phyloP scores from a whole-genome alignment of 2,329 filamentous ascomycete genomes.

The Colletotrichum tamarilloi region DNA sequence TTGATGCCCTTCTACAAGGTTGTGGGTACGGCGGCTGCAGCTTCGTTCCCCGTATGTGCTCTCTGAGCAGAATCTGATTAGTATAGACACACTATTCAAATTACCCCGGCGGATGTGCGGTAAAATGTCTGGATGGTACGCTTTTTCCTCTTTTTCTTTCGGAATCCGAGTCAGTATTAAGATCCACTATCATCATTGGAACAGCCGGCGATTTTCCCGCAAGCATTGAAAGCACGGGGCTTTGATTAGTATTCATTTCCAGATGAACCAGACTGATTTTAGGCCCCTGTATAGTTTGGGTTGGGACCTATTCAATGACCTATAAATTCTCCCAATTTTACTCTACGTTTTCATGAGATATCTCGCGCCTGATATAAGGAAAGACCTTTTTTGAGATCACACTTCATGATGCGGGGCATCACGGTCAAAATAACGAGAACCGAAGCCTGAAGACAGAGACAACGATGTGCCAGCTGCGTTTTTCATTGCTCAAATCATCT shows the following conservation, averaged over 20 bases:
- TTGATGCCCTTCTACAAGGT: not conserved
- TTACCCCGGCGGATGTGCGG: not conserved
- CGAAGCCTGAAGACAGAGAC: no score
- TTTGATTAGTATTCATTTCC: not conserved
- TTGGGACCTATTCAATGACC: no score
- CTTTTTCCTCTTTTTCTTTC: not conserved
- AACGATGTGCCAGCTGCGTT: no score
- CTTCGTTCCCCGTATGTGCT: not conserved
- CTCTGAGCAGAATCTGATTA: not conserved
- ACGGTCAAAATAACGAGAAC: no score
- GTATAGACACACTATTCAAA: not conserved
- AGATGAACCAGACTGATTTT: not conserved
- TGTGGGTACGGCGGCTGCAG: not conserved
- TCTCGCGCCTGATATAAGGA: no score
- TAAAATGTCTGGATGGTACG: not conserved
- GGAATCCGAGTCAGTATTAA: not conserved
- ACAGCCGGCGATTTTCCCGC: not conserved
- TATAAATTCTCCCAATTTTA: no score
- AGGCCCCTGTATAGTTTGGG: no score
- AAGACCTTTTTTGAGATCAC: no score
- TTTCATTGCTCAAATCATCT: no score
- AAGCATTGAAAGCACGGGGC: not conserved
- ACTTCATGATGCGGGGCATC: no score
- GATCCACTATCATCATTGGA: not conserved
- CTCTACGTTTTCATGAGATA: no score